Percentiles rank a stretch among this genome's conserved stretches.
Evolutionary conservation across 768 basidiomycete species (phyloP).

Genomic region (Rhizopogon rudus): DNA sequence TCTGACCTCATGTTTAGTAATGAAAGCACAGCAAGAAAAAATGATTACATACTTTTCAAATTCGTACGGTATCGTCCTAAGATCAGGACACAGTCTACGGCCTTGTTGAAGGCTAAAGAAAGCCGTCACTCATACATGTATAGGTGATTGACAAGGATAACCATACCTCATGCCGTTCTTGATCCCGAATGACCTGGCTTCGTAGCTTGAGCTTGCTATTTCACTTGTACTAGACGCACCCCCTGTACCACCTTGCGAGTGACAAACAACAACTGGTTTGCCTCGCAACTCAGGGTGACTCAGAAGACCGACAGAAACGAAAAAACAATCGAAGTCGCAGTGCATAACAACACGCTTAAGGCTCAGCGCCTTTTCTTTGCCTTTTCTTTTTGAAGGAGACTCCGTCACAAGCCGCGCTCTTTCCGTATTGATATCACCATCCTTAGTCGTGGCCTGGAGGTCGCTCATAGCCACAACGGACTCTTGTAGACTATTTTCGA

Average conservation of each 20-base stretch:
- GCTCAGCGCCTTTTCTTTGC: constrained; percentile 46
- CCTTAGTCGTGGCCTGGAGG: background rate
- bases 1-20: constrained; percentile 31
- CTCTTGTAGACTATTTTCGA: constrained; percentile 36
- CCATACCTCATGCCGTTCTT: constrained; percentile 91
- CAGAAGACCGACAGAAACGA: constrained; percentile 86
- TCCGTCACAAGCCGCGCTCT: constrained; percentile 44
- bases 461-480: background rate
- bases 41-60: constrained; percentile 62
- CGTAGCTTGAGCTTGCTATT: constrained; percentile 92
- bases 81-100: constrained; percentile 63
- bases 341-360: constrained; percentile 77
- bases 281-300: constrained; percentile 78
- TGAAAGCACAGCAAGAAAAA: background rate
- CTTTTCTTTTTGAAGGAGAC: constrained; percentile 45
- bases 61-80: constrained; percentile 87
- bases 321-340: constrained; percentile 96
- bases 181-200: constrained; percentile 83
- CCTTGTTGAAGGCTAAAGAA: constrained; percentile 69
- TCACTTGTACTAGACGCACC: constrained; percentile 84
- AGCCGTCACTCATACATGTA: background rate
- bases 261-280: constrained; percentile 92
- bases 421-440: constrained; percentile 42
- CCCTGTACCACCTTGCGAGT: constrained; percentile 76
- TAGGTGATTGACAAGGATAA: background rate